Base-by-base conservation (phyloP, 2,329 filamentous ascomycete species). In the Thelonectria blattea region DNA sequence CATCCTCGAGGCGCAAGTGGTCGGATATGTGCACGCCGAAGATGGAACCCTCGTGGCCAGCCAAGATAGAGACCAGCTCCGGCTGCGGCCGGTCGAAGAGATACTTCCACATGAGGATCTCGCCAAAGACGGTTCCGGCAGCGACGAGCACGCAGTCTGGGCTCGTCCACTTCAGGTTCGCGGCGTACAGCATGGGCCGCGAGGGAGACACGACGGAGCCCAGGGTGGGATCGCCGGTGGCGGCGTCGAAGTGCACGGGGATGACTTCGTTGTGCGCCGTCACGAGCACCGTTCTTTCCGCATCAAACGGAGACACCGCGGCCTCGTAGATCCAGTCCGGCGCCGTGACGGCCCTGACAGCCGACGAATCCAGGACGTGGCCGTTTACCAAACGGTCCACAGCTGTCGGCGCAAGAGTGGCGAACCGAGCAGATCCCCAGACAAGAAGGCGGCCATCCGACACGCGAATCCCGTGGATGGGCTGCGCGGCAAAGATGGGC, bases 51-150 rank as follows among this genome's bases (percentile, higher is more conserved):
- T 97, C 93, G 70, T 99, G 95, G 1, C 87, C 88, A 0, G 80
- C 79, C 51, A 90, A 81, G 22, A 85, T 80, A 58, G 79, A 82
- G 4, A 87, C 75, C 18, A 85, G 75, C 65, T 84, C 78, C 41
- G 63, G 49, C 15, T 42, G 24, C 6, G 46, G 56, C 3, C 47
- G 10, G 49, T 52, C 34, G n/a, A 83, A 67, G 48, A 79, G 77
- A 67, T 87, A 93, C 65, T 88, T 91, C 95, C 95, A 98, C 15
- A 96, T 85, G 39, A 97, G 82, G 34, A 99, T 91, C 74, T 98
- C 93, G 3, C 95, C 95, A 76, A 98, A 98, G 1, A 94, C 93
- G 0, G 95, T 98, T 1, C 95, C 95, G 3, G 91, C 91, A 7
- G 92, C 92, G 52, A 97, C 85, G 18, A 97, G 82, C 47, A 96